Conservation (phyloP, 108 stramenopile genomes). For the Cyclotella baltica region DNA sequence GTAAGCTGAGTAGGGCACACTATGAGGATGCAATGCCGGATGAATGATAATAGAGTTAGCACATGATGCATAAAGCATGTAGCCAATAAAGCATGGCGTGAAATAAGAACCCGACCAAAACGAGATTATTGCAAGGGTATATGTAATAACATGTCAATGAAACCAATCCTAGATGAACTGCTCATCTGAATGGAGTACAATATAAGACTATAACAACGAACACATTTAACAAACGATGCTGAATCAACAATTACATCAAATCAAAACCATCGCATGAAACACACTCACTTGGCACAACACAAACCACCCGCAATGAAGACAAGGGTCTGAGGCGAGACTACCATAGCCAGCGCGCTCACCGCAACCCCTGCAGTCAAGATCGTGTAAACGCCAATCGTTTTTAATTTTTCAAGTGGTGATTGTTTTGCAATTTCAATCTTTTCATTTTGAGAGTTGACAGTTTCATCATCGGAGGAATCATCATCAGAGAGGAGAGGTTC, state of each 20-base stretch:
- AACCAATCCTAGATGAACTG: too few relatives aligned
- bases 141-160: too few relatives aligned
- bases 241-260: background rate
- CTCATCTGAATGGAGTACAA: too few relatives aligned
- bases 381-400: slow-evolving; percentile 12
- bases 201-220: too few relatives aligned
- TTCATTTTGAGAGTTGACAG: background rate
- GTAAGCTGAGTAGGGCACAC: slow-evolving; percentile 32
- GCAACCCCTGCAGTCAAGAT: slow-evolving; percentile 14
- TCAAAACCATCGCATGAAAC: background rate
- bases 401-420: slow-evolving; percentile 9
- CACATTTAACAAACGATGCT: background rate
- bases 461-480: slow-evolving; percentile 7
- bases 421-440: slow-evolving; percentile 2
- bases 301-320: slow-evolving; percentile 39
- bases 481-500: slow-evolving; percentile 13
- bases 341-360: slow-evolving; percentile 19
- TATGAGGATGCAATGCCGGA: background rate
- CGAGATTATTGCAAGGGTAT: too few relatives aligned
- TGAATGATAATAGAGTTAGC: too few relatives aligned
- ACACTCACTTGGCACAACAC: slow-evolving; percentile 31
- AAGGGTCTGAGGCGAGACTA: slow-evolving; percentile 18
- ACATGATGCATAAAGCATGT: too few relatives aligned
- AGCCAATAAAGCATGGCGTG: too few relatives aligned
- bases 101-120: too few relatives aligned